Evolutionary conservation across 129 eudicot species (phyloP), one percentile per base, ranked within the genome.

Genomic region (Heracleum sosnowskyi): DNA sequence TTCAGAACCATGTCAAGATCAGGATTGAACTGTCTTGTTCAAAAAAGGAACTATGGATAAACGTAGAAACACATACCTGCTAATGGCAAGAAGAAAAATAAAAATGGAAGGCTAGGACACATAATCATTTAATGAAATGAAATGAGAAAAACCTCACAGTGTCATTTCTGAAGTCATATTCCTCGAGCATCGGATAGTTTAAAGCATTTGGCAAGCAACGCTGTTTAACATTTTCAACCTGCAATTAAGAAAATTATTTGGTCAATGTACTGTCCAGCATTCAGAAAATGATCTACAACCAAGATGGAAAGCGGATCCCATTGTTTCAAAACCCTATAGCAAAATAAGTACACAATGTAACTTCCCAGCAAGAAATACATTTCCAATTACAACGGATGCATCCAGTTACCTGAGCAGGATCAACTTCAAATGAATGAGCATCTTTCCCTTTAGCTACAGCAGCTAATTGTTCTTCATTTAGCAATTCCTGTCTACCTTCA

Each of bases 191-290:
- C 22, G 98, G 98, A 87, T 95, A 92, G 83, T 95, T 91, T 45
- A 95, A 79, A 71, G 96, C 96, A 90, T 92, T 95, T 80, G 99
- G 96, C 79, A 92, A 82, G 84, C 99, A 95, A 22, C 95, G 91
- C 76, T 95, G 97, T 88, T 95, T 95, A 26, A 95, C 99, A 83
- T 86, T 95, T 87, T 92, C 99, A 64, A 95, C 99, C 99, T 95
- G 95, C 66, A 45, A 66, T 66, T 68, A 79, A 69, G 22, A 24
- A 55, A 47, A 47, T 31, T 72, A 69, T 3, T 44, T 71, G 42
- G 45, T 64, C 64, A 42, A 33, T 72, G 64, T 57, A 64, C 35
- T 42, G 31, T 34, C 36, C 33, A 74, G 35, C 44, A 28, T 37
- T 20, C 34, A 69, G 35, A 51, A 39, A 41, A 79, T 13, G 42